phyloP scores from a whole-genome alignment of 202 grass and related monocot species.

The Elaeis oleifera region DNA sequence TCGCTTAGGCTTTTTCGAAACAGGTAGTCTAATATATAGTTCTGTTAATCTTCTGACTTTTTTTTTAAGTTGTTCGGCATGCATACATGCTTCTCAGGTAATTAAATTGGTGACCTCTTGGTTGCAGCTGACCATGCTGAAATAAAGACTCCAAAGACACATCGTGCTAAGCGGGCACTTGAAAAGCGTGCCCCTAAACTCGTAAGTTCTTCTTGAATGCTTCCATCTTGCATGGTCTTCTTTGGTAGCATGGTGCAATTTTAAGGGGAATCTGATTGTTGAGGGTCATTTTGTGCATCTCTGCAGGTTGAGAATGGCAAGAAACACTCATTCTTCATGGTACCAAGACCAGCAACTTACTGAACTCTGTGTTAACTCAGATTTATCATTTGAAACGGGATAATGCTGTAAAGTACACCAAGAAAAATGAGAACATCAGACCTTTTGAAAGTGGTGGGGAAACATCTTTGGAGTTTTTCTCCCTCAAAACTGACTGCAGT shows the following conservation, averaged over 20 bases:
- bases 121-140: conserved; percentile 24
- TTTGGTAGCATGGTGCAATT: neutral
- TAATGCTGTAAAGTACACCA: conserved; percentile 75
- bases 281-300: neutral
- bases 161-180: conserved; percentile 51
- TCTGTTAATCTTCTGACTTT: too few relatives aligned
- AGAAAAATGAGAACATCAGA: conserved; percentile 83
- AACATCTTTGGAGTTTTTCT: conserved; percentile 87
- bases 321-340: conserved; percentile 85
- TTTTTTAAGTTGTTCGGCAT: too few relatives aligned
- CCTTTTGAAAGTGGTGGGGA: conserved; percentile 87
- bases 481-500: conserved; percentile 87
- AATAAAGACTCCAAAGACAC: conserved; percentile 60
- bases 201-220: conserved; percentile 26
- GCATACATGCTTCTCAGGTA: too few relatives aligned
- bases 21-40: too few relatives aligned
- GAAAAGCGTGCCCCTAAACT: conserved; percentile 78
- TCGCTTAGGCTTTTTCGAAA: too few relatives aligned
- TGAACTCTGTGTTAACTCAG: conserved; percentile 66
- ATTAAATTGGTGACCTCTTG: neutral
- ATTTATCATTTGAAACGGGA: conserved; percentile 73
- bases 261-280: conserved; percentile 5
- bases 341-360: conserved; percentile 70
- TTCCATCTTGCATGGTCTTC: neutral
- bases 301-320: conserved; percentile 76